A percentile compares a stretch with the other conserved stretches of the same genome.
phyloP scores from a whole-genome alignment of 371 early-diverging fungal genomes.

The Mortierella polycephala region DNA sequence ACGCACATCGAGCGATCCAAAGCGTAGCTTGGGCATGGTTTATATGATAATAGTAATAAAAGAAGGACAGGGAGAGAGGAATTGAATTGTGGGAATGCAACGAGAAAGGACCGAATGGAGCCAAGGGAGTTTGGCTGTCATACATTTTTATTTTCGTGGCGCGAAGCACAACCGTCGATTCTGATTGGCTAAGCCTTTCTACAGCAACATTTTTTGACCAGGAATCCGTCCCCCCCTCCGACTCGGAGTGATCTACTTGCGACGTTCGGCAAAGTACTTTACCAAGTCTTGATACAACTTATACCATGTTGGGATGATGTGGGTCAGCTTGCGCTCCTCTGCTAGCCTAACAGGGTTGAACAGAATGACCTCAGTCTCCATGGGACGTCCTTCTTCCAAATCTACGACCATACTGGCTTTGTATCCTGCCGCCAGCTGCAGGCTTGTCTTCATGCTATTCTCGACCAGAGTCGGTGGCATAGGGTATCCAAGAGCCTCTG shows the following conservation, averaged over 20 bases:
- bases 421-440: slow-evolving; percentile 61
- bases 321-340: slow-evolving; percentile 50
- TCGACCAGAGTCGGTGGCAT: slow-evolving; percentile 59
- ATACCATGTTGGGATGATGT: slow-evolving; percentile 53
- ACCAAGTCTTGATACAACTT: slow-evolving; percentile 38
- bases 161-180: background rate
- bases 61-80: slow-evolving; percentile 2
- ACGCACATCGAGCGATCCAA: slow-evolving; percentile 89
- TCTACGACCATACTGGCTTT: slow-evolving; percentile 78
- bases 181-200: too few species aligned
- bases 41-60: background rate
- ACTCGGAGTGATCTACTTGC: background rate
- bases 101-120: background rate
- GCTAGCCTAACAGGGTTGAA: slow-evolving; percentile 71
- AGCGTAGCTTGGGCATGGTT: slow-evolving; percentile 72
- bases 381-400: slow-evolving; percentile 65
- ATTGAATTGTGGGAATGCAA: background rate
- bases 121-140: slow-evolving; percentile 6
- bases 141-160: slow-evolving; percentile 5
- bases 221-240: too few species aligned
- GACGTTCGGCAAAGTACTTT: slow-evolving; percentile 20
- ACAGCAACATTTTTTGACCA: slow-evolving; percentile 1
- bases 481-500: slow-evolving; percentile 60
- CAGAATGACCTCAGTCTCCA: slow-evolving; percentile 76
- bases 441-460: slow-evolving; percentile 60